These are phyloP conservation scores for Westerdykella aurantiaca DNA, from an alignment of 2,329 filamentous ascomycete genomes.

Conservation along the genomic window DNA sequence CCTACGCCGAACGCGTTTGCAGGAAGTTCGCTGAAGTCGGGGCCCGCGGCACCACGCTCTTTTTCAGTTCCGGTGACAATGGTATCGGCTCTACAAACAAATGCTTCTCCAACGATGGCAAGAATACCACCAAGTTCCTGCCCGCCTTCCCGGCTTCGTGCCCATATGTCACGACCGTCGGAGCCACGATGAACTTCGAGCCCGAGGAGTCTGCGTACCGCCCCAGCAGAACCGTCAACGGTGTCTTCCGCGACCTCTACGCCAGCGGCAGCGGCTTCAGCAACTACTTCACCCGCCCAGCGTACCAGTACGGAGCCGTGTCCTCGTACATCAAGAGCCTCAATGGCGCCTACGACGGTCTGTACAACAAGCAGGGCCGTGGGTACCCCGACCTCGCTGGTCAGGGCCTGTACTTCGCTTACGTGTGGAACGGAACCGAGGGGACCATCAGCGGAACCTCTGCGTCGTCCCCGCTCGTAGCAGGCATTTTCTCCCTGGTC, in stretches of 20 bases:
- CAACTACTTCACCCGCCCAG: constrained; percentile 44
- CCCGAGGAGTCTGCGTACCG: constrained; percentile 50
- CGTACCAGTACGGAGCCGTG: constrained; percentile 45
- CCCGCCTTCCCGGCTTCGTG: constrained; percentile 62
- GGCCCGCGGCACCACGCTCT: constrained; percentile 60
- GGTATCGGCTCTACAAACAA: constrained; percentile 49
- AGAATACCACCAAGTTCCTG: constrained; percentile 50
- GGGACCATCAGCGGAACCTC: constrained; percentile 47
- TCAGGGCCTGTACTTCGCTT: constrained; percentile 49
- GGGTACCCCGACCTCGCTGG: constrained; percentile 59
- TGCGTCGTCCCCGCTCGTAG: constrained; percentile 54
- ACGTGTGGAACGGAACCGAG: constrained; percentile 39
- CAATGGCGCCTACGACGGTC: constrained; percentile 40
- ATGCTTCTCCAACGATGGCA: constrained; percentile 57
- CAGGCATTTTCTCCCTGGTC: constrained; percentile 54
- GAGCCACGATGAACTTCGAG: constrained; percentile 51
- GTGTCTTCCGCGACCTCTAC: constrained; percentile 46
- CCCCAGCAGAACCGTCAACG: constrained; percentile 16
- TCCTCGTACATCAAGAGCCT: constrained; percentile 41
- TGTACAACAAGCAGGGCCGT: constrained; percentile 51
- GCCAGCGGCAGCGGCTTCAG: constrained; percentile 49
- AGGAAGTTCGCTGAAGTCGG: constrained; percentile 60
- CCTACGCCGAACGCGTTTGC: constrained; percentile 59
- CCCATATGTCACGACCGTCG: constrained; percentile 63
- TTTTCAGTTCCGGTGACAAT: constrained; percentile 58